A percentile compares a stretch with the other conserved stretches of the same genome.
phyloP scores from a whole-genome alignment of 108 stramenopile genomes.

The Phaeodactylum tricornutum region DNA sequence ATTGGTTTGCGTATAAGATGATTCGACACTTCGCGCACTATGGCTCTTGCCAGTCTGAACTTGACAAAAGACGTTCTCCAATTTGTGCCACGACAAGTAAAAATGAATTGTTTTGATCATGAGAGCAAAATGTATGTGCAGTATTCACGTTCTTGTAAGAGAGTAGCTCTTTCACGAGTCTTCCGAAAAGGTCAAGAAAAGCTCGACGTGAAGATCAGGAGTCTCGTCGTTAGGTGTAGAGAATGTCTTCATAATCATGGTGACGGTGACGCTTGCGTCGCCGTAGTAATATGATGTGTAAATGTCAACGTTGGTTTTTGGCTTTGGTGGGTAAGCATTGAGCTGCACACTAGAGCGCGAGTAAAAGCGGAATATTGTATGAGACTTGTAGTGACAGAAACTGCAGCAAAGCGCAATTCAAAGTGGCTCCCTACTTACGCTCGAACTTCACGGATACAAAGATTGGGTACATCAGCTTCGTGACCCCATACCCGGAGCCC shows the following conservation, averaged over 20 bases:
- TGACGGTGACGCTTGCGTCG: not conserved
- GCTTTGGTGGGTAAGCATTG: not conserved
- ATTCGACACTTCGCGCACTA: too few relatives aligned
- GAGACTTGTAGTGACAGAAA: not conserved
- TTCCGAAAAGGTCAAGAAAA: too few relatives aligned
- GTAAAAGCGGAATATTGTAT: not conserved
- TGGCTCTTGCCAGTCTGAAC: too few relatives aligned
- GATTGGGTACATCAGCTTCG: not conserved
- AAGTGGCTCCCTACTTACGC: not conserved
- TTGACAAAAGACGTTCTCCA: too few relatives aligned
- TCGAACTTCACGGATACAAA: not conserved
- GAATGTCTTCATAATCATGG: constrained; percentile 1
- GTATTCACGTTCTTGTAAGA: too few relatives aligned
- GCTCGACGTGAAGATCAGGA: too few relatives aligned
- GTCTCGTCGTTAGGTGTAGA: too few relatives aligned
- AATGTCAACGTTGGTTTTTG: not conserved
- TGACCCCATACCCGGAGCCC: not conserved
- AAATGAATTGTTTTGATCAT: too few relatives aligned
- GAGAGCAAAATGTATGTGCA: too few relatives aligned
- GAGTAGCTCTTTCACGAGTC: too few relatives aligned
- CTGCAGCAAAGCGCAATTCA: not conserved
- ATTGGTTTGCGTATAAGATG: too few relatives aligned
- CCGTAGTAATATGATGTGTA: not conserved
- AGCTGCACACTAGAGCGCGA: not conserved
- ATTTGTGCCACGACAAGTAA: too few relatives aligned